These are phyloP conservation scores for Phaeosphaeria sp. DNA, from an alignment of 2,329 filamentous ascomycete genomes.

Conservation along the genomic window DNA sequence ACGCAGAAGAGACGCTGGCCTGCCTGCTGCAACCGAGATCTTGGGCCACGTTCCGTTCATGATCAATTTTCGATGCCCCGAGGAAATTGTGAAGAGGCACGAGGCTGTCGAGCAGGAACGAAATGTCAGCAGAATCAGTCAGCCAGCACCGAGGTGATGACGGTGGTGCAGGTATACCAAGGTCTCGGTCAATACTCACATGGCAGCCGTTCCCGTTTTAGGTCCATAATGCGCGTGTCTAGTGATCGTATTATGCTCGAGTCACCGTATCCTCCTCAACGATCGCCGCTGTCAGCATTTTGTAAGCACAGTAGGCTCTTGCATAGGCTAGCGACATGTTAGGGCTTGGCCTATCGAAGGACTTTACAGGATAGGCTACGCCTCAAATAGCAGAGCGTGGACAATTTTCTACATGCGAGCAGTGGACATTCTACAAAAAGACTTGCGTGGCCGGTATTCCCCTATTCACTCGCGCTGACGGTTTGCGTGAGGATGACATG, in stretches of 20 bases:
- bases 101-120: constrained; percentile 3
- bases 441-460: not conserved
- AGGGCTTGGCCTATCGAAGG: not conserved
- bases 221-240: not conserved
- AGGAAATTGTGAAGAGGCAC: constrained; percentile 27
- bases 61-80: constrained; percentile 38
- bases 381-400: not conserved
- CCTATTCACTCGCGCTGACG: not conserved
- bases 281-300: not conserved
- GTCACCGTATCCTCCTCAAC: not conserved
- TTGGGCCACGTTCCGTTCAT: constrained; percentile 33
- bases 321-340: not conserved
- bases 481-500: not conserved
- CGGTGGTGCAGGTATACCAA: not conserved
- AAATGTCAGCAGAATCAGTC: not conserved
- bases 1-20: constrained; percentile 12
- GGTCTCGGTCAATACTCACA: not conserved
- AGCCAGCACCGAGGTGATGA: not conserved
- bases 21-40: constrained; percentile 19
- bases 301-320: not conserved
- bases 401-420: not conserved
- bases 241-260: not conserved
- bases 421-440: not conserved
- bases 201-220: not conserved
- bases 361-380: not conserved